phyloP scores from a whole-genome alignment of 768 basidiomycete genomes.

The Collybia mongolica region DNA sequence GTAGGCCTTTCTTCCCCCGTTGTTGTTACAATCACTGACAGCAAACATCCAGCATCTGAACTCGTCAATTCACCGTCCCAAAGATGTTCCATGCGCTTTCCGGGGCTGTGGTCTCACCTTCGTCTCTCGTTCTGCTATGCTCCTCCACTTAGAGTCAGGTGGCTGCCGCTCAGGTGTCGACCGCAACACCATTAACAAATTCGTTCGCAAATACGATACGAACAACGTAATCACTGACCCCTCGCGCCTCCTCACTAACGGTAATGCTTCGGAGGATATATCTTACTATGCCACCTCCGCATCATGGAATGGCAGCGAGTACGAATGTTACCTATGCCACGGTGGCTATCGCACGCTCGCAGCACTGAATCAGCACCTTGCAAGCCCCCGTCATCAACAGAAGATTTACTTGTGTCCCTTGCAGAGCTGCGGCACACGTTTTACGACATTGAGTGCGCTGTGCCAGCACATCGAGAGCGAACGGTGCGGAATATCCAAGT shows the following conservation, averaged over 20 bases:
- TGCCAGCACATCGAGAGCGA: conserved; percentile 68
- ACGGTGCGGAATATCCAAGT: conserved; percentile 52
- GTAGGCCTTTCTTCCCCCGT: conserved; percentile 9
- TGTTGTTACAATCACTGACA: conserved; percentile 1
- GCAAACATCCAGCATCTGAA: conserved; percentile 40
- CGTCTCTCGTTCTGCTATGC: conserved; percentile 51
- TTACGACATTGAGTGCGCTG: conserved; percentile 54
- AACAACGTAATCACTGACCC: conserved; percentile 55
- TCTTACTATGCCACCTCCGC: conserved; percentile 29
- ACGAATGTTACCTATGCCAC: conserved; percentile 69
- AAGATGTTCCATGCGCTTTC: conserved; percentile 33
- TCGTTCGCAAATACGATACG: conserved; percentile 42
- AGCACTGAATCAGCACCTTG: conserved; percentile 60
- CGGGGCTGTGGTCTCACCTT: conserved; percentile 45
- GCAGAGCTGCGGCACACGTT: conserved; percentile 38
- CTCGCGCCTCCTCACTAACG: conserved; percentile 43
- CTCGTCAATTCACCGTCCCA: conserved; percentile 48
- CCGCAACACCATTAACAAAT: conserved; percentile 37
- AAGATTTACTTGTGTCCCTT: conserved; percentile 56
- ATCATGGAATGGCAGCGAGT: conserved; percentile 46
- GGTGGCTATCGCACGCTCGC: conserved; percentile 33
- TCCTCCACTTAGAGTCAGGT: conserved; percentile 65
- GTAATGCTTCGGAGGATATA: conserved; percentile 12
- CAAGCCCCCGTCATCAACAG: conserved; percentile 57
- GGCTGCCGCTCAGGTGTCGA: conserved; percentile 49